Base-by-base conservation (phyloP, 192 early-diverging fungal species). In the Coemansia guatemalensis region DNA sequence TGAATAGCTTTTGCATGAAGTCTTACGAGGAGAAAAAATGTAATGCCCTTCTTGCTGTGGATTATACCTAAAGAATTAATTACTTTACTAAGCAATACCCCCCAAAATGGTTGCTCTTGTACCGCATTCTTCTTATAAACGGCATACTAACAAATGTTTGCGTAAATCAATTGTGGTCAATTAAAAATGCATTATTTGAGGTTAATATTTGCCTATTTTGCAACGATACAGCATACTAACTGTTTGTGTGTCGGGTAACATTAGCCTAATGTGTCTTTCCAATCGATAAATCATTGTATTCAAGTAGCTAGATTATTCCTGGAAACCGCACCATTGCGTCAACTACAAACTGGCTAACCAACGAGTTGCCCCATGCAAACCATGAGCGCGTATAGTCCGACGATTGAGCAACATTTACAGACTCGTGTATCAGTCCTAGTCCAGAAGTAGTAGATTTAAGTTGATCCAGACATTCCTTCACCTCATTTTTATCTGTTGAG, bases 351-450 rank as follows among this genome's bases (percentile, higher is more conserved):
- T 74, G 77, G 33, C 62, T 56, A 1, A 35, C 58, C 8, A 80
- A 58, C 54, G 71, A 69, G 62, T 80, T 80, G 58, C 68, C 64
- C 77, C 77, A 80, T 1, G 77, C 71, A 58, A 80, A 80, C 71
- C 77, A 80, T 2, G 71, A 68, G 24, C 71, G 56, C 7, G 68
- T 80, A 32, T 74, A 80, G 14, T 74, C 68, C 20, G 29, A 18
- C 0, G 67, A 71, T 11, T 82, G 56, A 30, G 83, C 60, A 22
- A 74, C 83, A 32, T 65, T 62, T 26, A 90, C 82, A 0, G 86
- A 82, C 73, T 90, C 89, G 65, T 88, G 86, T 77, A 90, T 89
- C 26, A 87, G 73, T 1, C 87, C 87, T 18, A 72, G 79, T 2
- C 82, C 82, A 20, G 83, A 69, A 2, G 86, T 81, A 8, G 81